phyloP scores from a whole-genome alignment of 208 protist species.

The Leishmania aethiopica region DNA sequence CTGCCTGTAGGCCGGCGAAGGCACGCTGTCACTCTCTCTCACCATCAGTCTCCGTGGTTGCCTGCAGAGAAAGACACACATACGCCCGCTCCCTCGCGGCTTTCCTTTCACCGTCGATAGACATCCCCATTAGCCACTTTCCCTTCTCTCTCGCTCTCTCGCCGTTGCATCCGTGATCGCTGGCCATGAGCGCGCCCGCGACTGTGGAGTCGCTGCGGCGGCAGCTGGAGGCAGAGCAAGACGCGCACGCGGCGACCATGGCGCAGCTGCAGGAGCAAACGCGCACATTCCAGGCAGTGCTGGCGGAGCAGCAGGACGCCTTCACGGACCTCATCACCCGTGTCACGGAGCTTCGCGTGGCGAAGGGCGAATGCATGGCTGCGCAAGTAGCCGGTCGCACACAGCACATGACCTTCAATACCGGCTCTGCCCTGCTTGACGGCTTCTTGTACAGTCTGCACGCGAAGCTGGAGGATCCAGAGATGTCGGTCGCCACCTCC shows the following conservation, averaged over 20 bases:
- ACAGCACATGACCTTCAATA: conserved; percentile 35
- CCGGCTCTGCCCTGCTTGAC: conserved; percentile 39
- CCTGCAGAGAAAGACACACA: neutral
- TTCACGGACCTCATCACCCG: conserved; percentile 64
- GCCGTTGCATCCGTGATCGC: neutral
- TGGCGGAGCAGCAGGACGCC: conserved; percentile 43
- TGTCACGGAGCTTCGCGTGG: conserved; percentile 52
- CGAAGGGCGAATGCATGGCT: conserved; percentile 38
- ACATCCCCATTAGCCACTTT: neutral
- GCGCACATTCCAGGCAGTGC: conserved; percentile 30
- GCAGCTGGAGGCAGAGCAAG: conserved; percentile 33
- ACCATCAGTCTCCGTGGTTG: neutral
- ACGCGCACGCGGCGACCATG: conserved; percentile 40
- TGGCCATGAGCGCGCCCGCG: neutral
- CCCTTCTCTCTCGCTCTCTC: neutral
- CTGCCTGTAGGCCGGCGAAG: neutral
- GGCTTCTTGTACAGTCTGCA: conserved; percentile 30
- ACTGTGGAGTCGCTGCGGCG: conserved; percentile 32
- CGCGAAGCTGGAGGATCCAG: conserved; percentile 12
- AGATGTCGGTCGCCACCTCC: neutral
- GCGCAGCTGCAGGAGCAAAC: conserved; percentile 30
- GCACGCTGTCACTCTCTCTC: neutral
- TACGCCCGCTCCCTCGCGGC: neutral
- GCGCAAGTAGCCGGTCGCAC: conserved; percentile 7
- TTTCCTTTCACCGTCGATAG: neutral